A percentile compares a stretch with the other conserved stretches of the same genome.
phyloP scores from a whole-genome alignment of 2,329 filamentous ascomycete genomes.

The Ceratocystis albifundus region DNA sequence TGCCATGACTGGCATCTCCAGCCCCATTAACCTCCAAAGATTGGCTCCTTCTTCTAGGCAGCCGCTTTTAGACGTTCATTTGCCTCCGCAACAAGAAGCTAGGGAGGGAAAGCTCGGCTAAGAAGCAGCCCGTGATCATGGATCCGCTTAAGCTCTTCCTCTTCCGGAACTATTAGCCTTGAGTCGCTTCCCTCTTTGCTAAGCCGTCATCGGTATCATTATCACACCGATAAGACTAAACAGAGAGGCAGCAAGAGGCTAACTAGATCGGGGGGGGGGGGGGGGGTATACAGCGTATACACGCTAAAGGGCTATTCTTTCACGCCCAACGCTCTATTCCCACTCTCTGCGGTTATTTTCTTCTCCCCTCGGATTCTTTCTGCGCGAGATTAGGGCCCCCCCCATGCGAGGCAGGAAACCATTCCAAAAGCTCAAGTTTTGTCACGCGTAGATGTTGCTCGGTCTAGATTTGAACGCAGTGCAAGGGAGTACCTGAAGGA shows the following conservation, averaged over 20 bases:
- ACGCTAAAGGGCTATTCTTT: not conserved
- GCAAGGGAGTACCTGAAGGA: not conserved
- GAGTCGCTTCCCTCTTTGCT: not conserved
- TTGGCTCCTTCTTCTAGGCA: slow-evolving; percentile 6
- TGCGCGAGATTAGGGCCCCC: not conserved
- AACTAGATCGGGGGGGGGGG: not conserved
- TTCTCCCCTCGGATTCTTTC: not conserved
- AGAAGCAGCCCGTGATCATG: not conserved
- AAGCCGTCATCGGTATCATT: not conserved
- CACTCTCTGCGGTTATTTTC: not conserved
- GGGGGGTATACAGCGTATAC: not conserved
- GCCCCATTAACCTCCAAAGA: not conserved
- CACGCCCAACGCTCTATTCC: too few species aligned
- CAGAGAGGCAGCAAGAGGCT: not conserved
- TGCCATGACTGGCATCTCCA: not conserved
- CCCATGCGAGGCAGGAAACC: not conserved
- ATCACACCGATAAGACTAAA: not conserved
- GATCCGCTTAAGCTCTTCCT: not conserved
- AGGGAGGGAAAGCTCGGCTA: not conserved
- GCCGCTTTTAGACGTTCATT: not conserved
- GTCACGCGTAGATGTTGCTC: not conserved
- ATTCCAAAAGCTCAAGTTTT: not conserved
- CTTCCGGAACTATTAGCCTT: slow-evolving; percentile 1
- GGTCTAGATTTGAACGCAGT: not conserved
- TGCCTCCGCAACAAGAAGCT: not conserved